phyloP scores from a whole-genome alignment of 2,329 filamentous ascomycete genomes.

The Pestalotiopsis sp. region DNA sequence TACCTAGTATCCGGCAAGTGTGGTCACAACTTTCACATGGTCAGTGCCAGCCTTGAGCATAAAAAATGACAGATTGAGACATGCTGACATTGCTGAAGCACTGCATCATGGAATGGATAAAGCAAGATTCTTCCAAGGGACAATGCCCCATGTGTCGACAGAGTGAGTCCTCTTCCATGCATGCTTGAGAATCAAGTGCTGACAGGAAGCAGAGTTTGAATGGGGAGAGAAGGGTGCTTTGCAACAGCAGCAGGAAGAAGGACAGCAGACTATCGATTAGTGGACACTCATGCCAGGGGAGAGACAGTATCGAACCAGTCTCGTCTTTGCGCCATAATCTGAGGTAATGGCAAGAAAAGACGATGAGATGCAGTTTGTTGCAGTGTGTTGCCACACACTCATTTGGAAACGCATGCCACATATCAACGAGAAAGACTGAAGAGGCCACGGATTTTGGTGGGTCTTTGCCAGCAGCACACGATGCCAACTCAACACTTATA shows the following conservation, averaged over 20 bases:
- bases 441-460: not conserved
- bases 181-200: slow-evolving; percentile 10
- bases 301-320: not conserved
- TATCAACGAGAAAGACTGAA: slow-evolving; percentile 7
- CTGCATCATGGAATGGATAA: slow-evolving; percentile 94
- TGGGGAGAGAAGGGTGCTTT: slow-evolving; percentile 24
- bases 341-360: not conserved
- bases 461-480: not conserved
- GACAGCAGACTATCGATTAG: slow-evolving; percentile 19
- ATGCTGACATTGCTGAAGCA: slow-evolving; percentile 59
- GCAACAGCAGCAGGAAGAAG: slow-evolving; percentile 19
- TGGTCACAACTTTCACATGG: slow-evolving; percentile 97
- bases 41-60: slow-evolving; percentile 58
- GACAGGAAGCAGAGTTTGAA: slow-evolving; percentile 30
- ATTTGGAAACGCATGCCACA: not conserved
- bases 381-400: too few species aligned
- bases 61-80: slow-evolving; percentile 9
- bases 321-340: not conserved
- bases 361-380: too few species aligned
- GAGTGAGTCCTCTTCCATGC: slow-evolving; percentile 55
- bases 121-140: slow-evolving; percentile 89
- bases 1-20: slow-evolving; percentile 87
- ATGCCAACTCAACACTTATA: not conserved
- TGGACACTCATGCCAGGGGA: not conserved
- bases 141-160: slow-evolving; percentile 98